Evolutionary conservation across 495 filamentous ascomycete species (phyloP), one percentile per base, ranked within the genome.

Genomic region (Neurospora sp.): DNA sequence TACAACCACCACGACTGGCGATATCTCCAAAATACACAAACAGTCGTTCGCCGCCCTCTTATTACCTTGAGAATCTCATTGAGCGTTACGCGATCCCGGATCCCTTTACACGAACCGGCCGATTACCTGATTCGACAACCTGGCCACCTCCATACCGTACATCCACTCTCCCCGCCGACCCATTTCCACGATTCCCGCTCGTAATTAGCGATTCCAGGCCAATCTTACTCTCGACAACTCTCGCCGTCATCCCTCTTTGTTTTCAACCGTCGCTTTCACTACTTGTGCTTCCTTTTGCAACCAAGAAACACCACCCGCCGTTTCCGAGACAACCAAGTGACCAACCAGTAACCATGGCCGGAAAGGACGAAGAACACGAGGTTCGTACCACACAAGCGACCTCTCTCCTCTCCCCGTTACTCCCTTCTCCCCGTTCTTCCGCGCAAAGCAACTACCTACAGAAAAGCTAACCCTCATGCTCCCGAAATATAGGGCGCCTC

Each of bases 401-500:
- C 46, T 48, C 10, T 48, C 5, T 10, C 46, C 44, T 5, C 39
- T 46, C 40, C n/a, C 2, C 27, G 20, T 54, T 20, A 10, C 46
- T 31, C 31, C 66, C 38, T 12, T 37, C 48, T n/a, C 35, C 54
- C 23, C 69, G 20, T 11, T 46, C 48, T 7, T 14, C 23, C 23
- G 48, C 23, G 5, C 11, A 10, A 27, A 27, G 23, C 4, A 27
- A 14, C 20, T 27, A 23, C 4, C 20, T 23, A 54, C 46, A 54
- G 20, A 27, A 5, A 59, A 54, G 73, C 59, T 40, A 70, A 74
- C 41, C 35, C 9, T 46, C 42, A 72, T 39, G 31, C 31, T 35
- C 18, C 11, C 14, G 4, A 59, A 44, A 59, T 14, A 46, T 44
- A 98, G 93, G 96, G 96, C 81, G 96, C 96, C 73, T 92, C 93